These are phyloP conservation scores for Lippia alba DNA, from an alignment of 305 asterid species.

Conservation along the genomic window DNA sequence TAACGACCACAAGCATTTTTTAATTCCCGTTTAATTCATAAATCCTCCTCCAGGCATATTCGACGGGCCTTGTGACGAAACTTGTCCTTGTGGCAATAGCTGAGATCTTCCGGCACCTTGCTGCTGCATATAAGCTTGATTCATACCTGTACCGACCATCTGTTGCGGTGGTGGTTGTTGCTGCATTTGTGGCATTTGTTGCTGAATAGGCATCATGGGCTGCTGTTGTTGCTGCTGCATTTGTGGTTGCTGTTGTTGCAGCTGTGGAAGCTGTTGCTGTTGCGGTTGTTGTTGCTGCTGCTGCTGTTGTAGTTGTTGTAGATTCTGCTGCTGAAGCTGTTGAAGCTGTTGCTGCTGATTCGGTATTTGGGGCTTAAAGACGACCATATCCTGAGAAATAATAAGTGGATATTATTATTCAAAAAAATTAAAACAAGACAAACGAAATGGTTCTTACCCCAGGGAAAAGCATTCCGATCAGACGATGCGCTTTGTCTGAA, in stretches of 20 bases:
- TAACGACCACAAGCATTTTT: neutral
- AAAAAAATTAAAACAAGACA: too few species aligned
- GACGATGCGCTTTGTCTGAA: constrained; percentile 90
- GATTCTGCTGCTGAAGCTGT: constrained; percentile 48
- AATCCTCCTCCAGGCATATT: constrained; percentile 66
- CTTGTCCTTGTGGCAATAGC: constrained; percentile 65
- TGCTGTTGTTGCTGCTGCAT: constrained; percentile 52
- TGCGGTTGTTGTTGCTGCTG: constrained; percentile 50
- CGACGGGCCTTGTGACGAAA: constrained; percentile 64
- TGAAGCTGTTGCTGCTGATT: constrained; percentile 65
- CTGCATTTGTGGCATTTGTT: constrained; percentile 28
- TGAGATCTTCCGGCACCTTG: constrained; percentile 65
- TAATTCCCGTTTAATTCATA: constrained; percentile 42
- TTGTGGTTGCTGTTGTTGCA: constrained; percentile 49
- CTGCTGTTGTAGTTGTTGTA: constrained; percentile 43
- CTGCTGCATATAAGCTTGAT: constrained; percentile 55
- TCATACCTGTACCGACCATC: constrained; percentile 60
- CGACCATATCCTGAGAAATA: constrained; percentile 72
- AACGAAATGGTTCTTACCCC: constrained; percentile 59
- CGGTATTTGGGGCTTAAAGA: constrained; percentile 75
- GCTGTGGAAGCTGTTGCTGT: constrained; percentile 41
- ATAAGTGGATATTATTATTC: too few species aligned
- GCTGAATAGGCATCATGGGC: constrained; percentile 33
- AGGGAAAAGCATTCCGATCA: constrained; percentile 99
- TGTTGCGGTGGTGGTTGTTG: constrained; percentile 52